These are phyloP conservation scores for Musa troglodytarum DNA, from an alignment of 176 grass and related monocot species.

Conservation along the genomic window DNA sequence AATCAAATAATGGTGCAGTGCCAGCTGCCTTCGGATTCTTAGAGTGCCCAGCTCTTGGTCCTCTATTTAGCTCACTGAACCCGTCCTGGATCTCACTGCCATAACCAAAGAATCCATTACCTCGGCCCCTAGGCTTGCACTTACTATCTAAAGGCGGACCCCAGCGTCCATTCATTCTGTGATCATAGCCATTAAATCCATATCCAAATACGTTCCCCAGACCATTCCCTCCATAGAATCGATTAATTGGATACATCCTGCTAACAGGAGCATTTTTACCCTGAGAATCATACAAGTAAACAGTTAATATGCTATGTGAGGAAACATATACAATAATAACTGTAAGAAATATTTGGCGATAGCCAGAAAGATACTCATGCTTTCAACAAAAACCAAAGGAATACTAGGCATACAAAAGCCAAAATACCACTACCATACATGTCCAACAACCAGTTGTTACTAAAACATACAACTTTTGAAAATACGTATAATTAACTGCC, in stretches of 20 bases:
- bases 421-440: neutral
- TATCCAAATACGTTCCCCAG: slow-evolving; percentile 53
- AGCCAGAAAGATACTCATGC: no score
- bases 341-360: no score
- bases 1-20: slow-evolving; percentile 45
- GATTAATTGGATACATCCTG: slow-evolving; percentile 62
- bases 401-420: neutral
- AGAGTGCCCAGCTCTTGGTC: slow-evolving; percentile 71
- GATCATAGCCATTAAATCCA: slow-evolving; percentile 68
- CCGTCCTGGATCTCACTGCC: slow-evolving; percentile 63
- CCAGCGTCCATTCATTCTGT: slow-evolving; percentile 57
- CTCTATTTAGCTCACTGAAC: slow-evolving; percentile 81
- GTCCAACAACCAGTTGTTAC: neutral
- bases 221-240: slow-evolving; percentile 44
- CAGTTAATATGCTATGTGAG: neutral
- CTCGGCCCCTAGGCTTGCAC: slow-evolving; percentile 62
- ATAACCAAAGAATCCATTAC: slow-evolving; percentile 33
- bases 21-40: slow-evolving; percentile 59
- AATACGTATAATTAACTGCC: slow-evolving; percentile 14
- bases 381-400: neutral
- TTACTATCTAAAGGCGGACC: slow-evolving; percentile 43
- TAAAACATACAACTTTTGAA: neutral
- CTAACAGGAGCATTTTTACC: slow-evolving; percentile 48
- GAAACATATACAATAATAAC: neutral
- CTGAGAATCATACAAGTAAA: slow-evolving; percentile 34